Evolutionary conservation across 2,329 filamentous ascomycete species (phyloP).

Genomic region (Talaromyces islandicus): DNA sequence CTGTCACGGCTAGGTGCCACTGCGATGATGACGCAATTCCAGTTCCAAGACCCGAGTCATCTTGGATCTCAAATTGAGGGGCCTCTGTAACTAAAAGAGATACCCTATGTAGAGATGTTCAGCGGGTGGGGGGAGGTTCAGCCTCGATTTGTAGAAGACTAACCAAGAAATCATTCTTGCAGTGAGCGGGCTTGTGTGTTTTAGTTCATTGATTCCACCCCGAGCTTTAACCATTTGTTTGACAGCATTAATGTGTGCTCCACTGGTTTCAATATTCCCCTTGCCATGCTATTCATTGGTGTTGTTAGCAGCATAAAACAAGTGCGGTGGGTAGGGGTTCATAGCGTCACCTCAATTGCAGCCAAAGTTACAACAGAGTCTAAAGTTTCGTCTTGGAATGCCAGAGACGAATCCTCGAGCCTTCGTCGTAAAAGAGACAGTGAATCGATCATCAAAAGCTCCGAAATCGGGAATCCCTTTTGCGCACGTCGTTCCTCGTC

Average conservation of each 20-base stretch:
- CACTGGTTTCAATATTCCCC: constrained; percentile 40
- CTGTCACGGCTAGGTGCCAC: constrained; percentile 38
- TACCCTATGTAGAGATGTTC: constrained; percentile 39
- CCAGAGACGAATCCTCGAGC: constrained; percentile 41
- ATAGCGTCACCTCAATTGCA: constrained; percentile 47
- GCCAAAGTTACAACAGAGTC: constrained; percentile 54
- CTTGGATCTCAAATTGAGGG: constrained; percentile 50
- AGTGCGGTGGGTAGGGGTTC: neutral
- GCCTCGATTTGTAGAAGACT: constrained; percentile 12
- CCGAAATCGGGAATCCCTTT: constrained; percentile 49
- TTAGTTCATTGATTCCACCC: constrained; percentile 46
- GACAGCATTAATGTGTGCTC: constrained; percentile 47
- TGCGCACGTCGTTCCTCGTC: constrained; percentile 50
- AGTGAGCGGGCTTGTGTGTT: constrained; percentile 47
- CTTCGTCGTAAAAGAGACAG: constrained; percentile 48
- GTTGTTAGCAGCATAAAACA: constrained; percentile 6
- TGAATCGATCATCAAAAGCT: constrained; percentile 53
- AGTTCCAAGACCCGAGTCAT: constrained; percentile 43
- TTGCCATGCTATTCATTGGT: constrained; percentile 43
- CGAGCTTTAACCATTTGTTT: constrained; percentile 45
- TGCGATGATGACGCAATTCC: constrained; percentile 46
- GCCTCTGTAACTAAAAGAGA: constrained; percentile 49
- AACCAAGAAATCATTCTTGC: constrained; percentile 53
- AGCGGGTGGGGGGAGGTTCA: neutral
- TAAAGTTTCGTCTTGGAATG: constrained; percentile 51